Conservation (phyloP, 169 alveolate genomes). For the Cyclospora cayetanensis region DNA sequence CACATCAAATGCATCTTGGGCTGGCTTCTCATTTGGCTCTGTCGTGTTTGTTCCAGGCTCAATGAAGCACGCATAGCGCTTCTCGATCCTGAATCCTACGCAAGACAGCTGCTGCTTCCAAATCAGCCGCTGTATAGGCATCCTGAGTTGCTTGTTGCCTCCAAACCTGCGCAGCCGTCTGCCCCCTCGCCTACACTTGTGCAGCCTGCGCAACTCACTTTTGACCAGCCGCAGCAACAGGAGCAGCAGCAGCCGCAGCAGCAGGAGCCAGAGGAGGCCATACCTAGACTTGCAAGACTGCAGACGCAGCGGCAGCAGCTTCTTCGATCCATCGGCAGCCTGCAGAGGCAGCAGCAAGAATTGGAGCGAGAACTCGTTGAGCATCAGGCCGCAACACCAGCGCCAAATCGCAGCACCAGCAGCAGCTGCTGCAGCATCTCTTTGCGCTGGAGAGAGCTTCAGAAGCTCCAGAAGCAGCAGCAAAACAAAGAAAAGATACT, state of each 20-base stretch:
- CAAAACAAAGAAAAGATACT: conserved; percentile 50
- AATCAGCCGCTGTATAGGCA: conserved; percentile 68
- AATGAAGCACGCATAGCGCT: conserved; percentile 69
- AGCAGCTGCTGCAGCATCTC: not conserved
- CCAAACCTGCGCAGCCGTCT: conserved; percentile 57
- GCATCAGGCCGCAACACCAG: not conserved
- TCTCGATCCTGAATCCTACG: conserved; percentile 37
- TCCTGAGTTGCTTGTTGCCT: conserved; percentile 26
- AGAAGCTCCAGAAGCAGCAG: conserved; percentile 40
- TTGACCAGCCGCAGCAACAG: not conserved
- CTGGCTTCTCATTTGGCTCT: too few species aligned
- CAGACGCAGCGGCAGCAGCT: conserved; percentile 59
- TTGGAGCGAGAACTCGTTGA: conserved; percentile 52
- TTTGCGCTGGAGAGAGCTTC: conserved; percentile 46
- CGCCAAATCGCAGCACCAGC: not conserved
- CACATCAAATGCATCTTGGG: too few species aligned
- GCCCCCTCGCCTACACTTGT: conserved; percentile 23
- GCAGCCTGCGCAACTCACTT: conserved; percentile 3
- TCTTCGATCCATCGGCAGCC: conserved; percentile 63
- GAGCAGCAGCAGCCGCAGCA: not conserved
- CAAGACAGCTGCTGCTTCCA: conserved; percentile 62
- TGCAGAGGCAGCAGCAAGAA: conserved; percentile 55
- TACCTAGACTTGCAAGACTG: conserved; percentile 23
- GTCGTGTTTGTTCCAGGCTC: conserved; percentile 3
- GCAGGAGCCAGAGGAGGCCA: not conserved